Conservation (phyloP, 441 rosid species). For the Aleurites moluccanus region DNA sequence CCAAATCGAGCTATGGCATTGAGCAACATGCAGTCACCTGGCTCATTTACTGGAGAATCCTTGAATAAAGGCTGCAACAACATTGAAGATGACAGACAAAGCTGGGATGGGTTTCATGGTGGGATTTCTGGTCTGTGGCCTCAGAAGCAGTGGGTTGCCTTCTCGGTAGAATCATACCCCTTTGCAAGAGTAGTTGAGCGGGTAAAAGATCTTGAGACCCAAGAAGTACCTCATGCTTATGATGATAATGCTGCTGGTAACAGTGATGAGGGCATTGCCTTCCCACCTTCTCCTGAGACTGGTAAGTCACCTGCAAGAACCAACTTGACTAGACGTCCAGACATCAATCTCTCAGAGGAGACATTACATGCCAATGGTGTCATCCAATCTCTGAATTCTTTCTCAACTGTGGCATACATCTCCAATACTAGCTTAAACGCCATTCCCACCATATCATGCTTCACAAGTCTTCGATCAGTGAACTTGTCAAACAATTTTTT, state of each 20-base stretch:
- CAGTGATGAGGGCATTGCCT: conserved; percentile 31
- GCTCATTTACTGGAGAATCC: conserved; percentile 49
- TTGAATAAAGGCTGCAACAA: conserved; percentile 26
- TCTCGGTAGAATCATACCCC: conserved; percentile 60
- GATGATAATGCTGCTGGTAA: conserved; percentile 37
- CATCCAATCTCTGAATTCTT: conserved; percentile 75
- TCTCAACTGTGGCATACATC: conserved; percentile 82
- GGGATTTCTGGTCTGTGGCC: conserved; percentile 57
- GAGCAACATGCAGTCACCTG: conserved; percentile 46
- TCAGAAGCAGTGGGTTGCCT: conserved; percentile 87
- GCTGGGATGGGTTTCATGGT: conserved; percentile 42
- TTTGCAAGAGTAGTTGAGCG: conserved; percentile 78
- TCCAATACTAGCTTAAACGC: conserved; percentile 77
- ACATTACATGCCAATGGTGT: conserved; percentile 63
- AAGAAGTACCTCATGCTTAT: conserved; percentile 26
- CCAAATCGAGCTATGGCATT: conserved; percentile 33
- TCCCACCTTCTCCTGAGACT: conserved; percentile 56
- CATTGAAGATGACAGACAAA: conserved; percentile 28
- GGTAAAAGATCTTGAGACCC: conserved; percentile 63
- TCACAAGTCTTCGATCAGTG: conserved; percentile 76
- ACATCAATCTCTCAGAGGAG: conserved; percentile 56
- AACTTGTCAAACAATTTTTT: conserved; percentile 80
- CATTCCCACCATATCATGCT: conserved; percentile 65
- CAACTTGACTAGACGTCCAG: conserved; percentile 31
- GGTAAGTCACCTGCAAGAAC: conserved; percentile 41